phyloP scores from a whole-genome alignment of 148 eudicot species.

The Camellia lanceoleosa region DNA sequence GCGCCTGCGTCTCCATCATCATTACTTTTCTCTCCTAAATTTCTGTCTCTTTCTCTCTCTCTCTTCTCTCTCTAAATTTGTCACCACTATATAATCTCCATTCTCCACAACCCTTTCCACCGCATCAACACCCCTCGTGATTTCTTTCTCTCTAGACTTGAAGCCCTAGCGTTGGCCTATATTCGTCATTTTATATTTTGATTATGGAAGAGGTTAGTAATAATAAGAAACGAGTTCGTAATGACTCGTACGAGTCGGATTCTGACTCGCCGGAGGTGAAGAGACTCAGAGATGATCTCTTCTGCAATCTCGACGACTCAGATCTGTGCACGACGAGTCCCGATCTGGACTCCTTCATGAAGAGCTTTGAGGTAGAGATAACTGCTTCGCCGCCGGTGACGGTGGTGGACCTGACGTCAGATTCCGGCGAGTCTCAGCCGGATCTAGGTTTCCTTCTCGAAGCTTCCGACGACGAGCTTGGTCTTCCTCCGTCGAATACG shows the following conservation, averaged over 20 bases:
- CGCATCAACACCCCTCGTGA: neutral
- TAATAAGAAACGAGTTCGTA: slow-evolving; percentile 44
- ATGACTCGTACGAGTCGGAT: slow-evolving; percentile 40
- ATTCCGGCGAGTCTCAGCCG: slow-evolving; percentile 34
- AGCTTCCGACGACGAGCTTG: slow-evolving; percentile 55
- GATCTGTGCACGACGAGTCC: slow-evolving; percentile 37
- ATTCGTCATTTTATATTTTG: neutral
- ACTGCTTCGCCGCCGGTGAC: slow-evolving; percentile 20
- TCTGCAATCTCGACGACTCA: slow-evolving; percentile 52
- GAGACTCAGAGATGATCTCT: slow-evolving; percentile 46
- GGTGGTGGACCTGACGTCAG: slow-evolving; percentile 22
- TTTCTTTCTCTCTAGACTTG: neutral
- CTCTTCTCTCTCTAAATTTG: neutral
- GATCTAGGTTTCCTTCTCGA: slow-evolving; percentile 42
- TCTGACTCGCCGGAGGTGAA: slow-evolving; percentile 47
- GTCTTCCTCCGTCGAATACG: slow-evolving; percentile 35
- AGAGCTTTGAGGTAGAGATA: slow-evolving; percentile 70
- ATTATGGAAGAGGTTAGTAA: slow-evolving; percentile 25
- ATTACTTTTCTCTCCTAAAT: neutral
- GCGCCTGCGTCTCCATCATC: slow-evolving; percentile 1
- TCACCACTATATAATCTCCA: slow-evolving; percentile 4
- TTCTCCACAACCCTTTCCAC: neutral
- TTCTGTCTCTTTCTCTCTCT: neutral
- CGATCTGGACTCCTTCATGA: slow-evolving; percentile 68
- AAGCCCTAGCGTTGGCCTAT: neutral